Evolutionary conservation across 192 early-diverging fungal species (phyloP), one percentile per base, ranked within the genome.

Genomic region (Phycomyces blakesleeanus): DNA sequence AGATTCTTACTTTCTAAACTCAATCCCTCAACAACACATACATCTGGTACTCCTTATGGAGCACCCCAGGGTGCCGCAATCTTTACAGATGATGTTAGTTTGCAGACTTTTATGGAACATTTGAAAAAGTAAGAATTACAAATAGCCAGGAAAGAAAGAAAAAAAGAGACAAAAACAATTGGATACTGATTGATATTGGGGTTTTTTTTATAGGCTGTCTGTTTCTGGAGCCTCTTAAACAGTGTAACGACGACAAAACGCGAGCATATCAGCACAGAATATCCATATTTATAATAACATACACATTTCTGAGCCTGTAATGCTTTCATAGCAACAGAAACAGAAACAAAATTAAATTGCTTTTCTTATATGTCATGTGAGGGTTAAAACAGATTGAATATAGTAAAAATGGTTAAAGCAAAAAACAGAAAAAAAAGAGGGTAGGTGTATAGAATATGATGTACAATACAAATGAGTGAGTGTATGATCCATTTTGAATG

Each of bases 101-200:
- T 99, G 67, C 93, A 94, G 81, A 93, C 95, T 56, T 99, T 99
- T 77, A 92, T 98, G 90, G 89, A 93, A 57, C 93, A 96, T 63
- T 76, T 94, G 64, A 93, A 91, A 72, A 93, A 93, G 83, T 84
- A 77, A 69, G n/a, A n/a, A n/a, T n/a, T n/a, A n/a, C n/a, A n/a
- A n/a, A n/a, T n/a, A n/a, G 78, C 41, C 37, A 16, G 34, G 7
- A 39, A 14, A 38, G 22, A 6, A 51, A 20, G 18, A 29, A 16
- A 37, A 22, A 59, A 10, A 5, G 16, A 56, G 11, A 21, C 7
- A n/a, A 27, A 5, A 34, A 29, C 7, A 34, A 61, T 51, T 10
- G 41, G 41, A 9, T 59, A 50, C 18, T 26, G 2, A 53, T 40
- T 39, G 34, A 52, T 54, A 25, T 53, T 40, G 56, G 11, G 21